Percentiles rank a stretch among this genome's conserved stretches.
phyloP scores from a whole-genome alignment of 176 grass and related monocot species.

The Cocos nucifera region DNA sequence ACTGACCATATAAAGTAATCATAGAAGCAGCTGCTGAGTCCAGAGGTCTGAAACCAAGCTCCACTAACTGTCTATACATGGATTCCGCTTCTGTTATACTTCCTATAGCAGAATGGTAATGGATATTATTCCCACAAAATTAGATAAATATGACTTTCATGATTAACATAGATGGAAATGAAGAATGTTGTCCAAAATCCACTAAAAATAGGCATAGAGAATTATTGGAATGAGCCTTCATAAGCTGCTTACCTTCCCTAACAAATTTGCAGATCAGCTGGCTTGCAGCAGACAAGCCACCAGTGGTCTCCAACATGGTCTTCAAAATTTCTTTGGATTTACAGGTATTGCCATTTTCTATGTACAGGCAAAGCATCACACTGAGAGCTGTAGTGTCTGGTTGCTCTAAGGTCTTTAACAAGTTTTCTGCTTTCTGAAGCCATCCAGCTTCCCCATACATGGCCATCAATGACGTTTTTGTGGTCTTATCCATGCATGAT shows the following conservation, averaged over 20 bases:
- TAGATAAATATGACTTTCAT: too few species aligned
- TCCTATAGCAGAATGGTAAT: conserved; percentile 49
- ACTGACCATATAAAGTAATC: conserved; percentile 65
- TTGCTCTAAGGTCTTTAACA: conserved; percentile 24
- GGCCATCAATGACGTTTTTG: conserved; percentile 40
- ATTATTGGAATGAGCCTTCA: not conserved
- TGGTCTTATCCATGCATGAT: conserved; percentile 25
- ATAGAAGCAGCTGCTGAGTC: conserved; percentile 53
- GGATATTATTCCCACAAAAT: not conserved
- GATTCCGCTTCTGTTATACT: conserved; percentile 40
- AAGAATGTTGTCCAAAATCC: conserved; percentile 7
- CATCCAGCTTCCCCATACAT: conserved; percentile 40
- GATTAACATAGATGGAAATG: not conserved
- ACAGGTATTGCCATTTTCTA: conserved; percentile 22
- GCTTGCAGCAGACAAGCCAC: conserved; percentile 37
- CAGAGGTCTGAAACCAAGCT: conserved; percentile 49
- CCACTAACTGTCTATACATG: conserved; percentile 42
- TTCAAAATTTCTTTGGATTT: conserved; percentile 31
- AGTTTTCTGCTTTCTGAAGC: conserved; percentile 37
- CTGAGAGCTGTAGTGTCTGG: conserved; percentile 19
- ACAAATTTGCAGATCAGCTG: conserved; percentile 63
- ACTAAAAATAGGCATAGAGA: not conserved
- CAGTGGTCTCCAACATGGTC: conserved; percentile 38
- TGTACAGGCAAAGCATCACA: conserved; percentile 28
- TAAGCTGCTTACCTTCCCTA: conserved; percentile 59